A percentile compares a stretch with the other conserved stretches of the same genome.
These are phyloP conservation scores for Stenocarpella maydis DNA, from an alignment of 2,329 filamentous ascomycete species.

Conservation along the genomic window DNA sequence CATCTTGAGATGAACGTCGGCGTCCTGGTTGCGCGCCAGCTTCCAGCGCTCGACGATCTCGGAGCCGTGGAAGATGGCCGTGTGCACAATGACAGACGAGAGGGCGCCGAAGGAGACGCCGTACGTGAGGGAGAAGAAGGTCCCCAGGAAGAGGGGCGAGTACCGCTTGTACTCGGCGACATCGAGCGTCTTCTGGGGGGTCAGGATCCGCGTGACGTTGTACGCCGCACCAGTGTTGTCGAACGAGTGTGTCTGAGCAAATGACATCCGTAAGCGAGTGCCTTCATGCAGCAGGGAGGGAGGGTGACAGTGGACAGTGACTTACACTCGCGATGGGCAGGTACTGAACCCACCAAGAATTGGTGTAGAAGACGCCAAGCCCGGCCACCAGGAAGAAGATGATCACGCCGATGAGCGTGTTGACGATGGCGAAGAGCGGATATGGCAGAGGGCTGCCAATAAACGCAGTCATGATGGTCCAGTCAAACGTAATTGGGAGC, in stretches of 20 bases:
- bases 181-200: slow-evolving; percentile 25
- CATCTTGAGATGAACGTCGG: slow-evolving; percentile 36
- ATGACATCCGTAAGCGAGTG: background rate
- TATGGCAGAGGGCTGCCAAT: slow-evolving; percentile 29
- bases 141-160: slow-evolving; percentile 29
- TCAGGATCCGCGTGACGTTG: slow-evolving; percentile 26
- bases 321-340: slow-evolving; percentile 31
- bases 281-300: too few species aligned
- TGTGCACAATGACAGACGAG: slow-evolving; percentile 32
- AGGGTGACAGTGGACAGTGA: background rate
- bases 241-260: slow-evolving; percentile 21
- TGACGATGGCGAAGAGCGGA: slow-evolving; percentile 29
- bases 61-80: slow-evolving; percentile 37
- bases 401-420: slow-evolving; percentile 27
- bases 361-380: slow-evolving; percentile 31
- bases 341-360: slow-evolving; percentile 29
- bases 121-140: slow-evolving; percentile 29
- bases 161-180: slow-evolving; percentile 29
- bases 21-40: slow-evolving; percentile 35
- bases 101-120: slow-evolving; percentile 31
- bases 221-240: slow-evolving; percentile 27
- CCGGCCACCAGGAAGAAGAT: slow-evolving; percentile 30
- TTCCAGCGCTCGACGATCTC: slow-evolving; percentile 39
- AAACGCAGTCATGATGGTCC: slow-evolving; percentile 32
- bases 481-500: slow-evolving; percentile 34